A percentile compares a stretch with the other conserved stretches of the same genome.
Conservation (phyloP, 2,329 filamentous ascomycete genomes). For the Teratosphaeria nubilosa region DNA sequence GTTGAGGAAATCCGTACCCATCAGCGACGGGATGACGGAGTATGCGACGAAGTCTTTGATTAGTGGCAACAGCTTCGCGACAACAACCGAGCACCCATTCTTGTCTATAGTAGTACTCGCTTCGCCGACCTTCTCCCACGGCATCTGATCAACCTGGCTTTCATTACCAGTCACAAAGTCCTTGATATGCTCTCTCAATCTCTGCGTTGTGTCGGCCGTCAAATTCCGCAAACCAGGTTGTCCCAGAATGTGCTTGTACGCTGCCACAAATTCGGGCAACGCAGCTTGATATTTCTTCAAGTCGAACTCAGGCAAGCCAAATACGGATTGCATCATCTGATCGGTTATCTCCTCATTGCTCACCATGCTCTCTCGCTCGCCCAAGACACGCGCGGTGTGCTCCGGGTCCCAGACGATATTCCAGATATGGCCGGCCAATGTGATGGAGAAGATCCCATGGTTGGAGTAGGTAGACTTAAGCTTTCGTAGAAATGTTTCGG, state of each 20-base stretch:
- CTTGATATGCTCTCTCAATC: conserved; percentile 38
- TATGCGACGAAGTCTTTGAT: conserved; percentile 49
- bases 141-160: conserved; percentile 50
- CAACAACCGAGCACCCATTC: conserved; percentile 36
- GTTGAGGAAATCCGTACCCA: conserved; percentile 42
- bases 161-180: conserved; percentile 50
- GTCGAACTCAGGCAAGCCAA: conserved; percentile 30
- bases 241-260: conserved; percentile 35
- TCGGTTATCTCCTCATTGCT: conserved; percentile 18
- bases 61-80: conserved; percentile 43
- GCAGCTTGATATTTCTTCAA: conserved; percentile 28
- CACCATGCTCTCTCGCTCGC: conserved; percentile 25
- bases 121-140: conserved; percentile 49
- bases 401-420: conserved; percentile 41
- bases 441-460: conserved; percentile 38
- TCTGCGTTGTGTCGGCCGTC: conserved; percentile 27
- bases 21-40: conserved; percentile 39
- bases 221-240: conserved; percentile 38
- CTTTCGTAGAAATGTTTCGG: conserved; percentile 34
- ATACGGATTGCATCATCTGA: conserved; percentile 26
- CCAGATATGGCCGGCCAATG: conserved; percentile 40
- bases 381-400: conserved; percentile 34
- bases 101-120: conserved; percentile 27
- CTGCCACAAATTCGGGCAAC: conserved; percentile 24
- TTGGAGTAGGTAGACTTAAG: conserved; percentile 30